phyloP scores from a whole-genome alignment of 108 stramenopile species.

The Discostella stelligeroides region DNA sequence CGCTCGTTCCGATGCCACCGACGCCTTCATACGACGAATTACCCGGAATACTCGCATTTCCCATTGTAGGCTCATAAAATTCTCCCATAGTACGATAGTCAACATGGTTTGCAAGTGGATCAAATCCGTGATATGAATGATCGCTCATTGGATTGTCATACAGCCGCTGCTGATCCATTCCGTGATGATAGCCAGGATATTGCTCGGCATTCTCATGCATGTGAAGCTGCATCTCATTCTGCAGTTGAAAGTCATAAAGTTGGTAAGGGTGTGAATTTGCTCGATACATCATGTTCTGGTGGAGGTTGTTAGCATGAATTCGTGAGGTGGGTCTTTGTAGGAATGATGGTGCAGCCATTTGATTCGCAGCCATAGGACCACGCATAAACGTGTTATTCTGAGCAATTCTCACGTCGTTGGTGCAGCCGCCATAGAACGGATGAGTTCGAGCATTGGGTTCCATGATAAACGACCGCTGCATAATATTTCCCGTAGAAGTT shows the following conservation, averaged over 20 bases:
- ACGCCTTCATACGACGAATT: background rate
- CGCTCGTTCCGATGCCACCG: background rate
- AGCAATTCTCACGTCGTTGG: slow-evolving; percentile 3
- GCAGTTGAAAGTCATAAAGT: background rate
- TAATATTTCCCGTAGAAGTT: slow-evolving; percentile 1
- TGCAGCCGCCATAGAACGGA: background rate
- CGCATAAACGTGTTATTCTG: background rate
- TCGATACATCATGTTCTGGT: background rate
- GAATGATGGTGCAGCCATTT: slow-evolving; percentile 2
- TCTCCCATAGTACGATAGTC: no score
- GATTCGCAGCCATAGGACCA: background rate
- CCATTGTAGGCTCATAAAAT: background rate
- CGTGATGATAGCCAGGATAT: background rate
- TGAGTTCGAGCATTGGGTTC: background rate
- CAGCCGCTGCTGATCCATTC: background rate
- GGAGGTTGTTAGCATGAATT: background rate
- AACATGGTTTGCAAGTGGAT: no score
- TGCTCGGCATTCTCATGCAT: background rate
- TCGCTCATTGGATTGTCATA: slow-evolving; percentile 10
- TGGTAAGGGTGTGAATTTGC: background rate
- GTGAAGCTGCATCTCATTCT: slow-evolving; percentile 1
- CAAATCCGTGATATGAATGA: slow-evolving; percentile 4
- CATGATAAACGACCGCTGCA: slow-evolving; percentile 17
- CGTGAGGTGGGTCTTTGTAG: slow-evolving; percentile 1
- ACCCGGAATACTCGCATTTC: background rate